phyloP scores from a whole-genome alignment of 331 rosid species.

The Pyrus hybrid region DNA sequence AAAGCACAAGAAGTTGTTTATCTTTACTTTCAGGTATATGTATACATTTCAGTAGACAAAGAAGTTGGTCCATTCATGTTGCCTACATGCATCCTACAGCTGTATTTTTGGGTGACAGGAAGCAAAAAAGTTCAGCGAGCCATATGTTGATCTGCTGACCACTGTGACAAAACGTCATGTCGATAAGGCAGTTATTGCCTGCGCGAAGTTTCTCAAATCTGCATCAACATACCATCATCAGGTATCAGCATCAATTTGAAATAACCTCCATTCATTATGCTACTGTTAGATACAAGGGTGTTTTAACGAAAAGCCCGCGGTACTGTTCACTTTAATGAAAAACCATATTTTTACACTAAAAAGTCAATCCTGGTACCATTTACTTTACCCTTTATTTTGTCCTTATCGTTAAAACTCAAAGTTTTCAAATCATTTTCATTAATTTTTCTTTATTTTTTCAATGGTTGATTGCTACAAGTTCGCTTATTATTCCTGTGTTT shows the following conservation, averaged over 20 bases:
- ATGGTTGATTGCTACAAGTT: background rate
- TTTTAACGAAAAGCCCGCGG: no score
- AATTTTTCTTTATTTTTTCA: no score
- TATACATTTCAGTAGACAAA: background rate
- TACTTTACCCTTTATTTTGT: no score
- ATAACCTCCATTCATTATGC: background rate
- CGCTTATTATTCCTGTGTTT: no score
- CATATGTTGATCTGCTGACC: slow-evolving; percentile 73
- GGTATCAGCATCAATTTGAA: slow-evolving; percentile 31
- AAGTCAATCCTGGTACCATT: no score
- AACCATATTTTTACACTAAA: no score
- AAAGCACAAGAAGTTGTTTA: slow-evolving; percentile 52
- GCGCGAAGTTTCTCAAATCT: slow-evolving; percentile 63
- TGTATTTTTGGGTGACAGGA: slow-evolving; percentile 44
- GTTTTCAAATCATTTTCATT: no score
- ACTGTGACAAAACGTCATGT: slow-evolving; percentile 73
- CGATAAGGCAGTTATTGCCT: slow-evolving; percentile 49
- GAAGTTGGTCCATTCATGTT: background rate
- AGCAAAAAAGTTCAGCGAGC: slow-evolving; percentile 67
- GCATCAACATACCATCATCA: slow-evolving; percentile 68
- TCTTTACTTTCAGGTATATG: slow-evolving; percentile 70
- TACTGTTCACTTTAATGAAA: no score
- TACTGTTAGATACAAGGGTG: background rate
- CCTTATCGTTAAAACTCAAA: no score
- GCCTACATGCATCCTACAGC: slow-evolving; percentile 14